These are phyloP conservation scores for Pythium diclinum DNA, from an alignment of 352 stramenopile genomes.

Conservation along the genomic window DNA sequence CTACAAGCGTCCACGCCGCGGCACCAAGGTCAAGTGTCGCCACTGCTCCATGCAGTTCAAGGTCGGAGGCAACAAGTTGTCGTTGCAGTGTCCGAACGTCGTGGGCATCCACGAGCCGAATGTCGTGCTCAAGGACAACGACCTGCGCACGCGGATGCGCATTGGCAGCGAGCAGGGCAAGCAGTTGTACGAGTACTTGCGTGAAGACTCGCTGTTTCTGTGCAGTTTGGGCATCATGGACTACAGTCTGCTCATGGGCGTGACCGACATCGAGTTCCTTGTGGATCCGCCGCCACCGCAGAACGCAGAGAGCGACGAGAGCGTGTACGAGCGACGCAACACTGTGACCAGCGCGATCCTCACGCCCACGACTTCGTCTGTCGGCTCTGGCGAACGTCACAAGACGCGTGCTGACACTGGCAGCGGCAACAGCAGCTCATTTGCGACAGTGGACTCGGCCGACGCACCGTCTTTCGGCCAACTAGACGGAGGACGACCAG, in stretches of 20 bases:
- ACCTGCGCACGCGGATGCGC: conserved; percentile 75
- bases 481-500: not conserved
- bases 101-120: conserved; percentile 80
- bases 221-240: conserved; percentile 86
- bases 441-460: conserved; percentile 2
- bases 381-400: not conserved
- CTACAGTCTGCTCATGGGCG: conserved; percentile 86
- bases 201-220: conserved; percentile 75
- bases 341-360: conserved; percentile 31
- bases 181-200: conserved; percentile 61
- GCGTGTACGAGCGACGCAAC: conserved; percentile 20
- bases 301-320: not conserved
- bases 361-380: conserved; percentile 7
- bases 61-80: conserved; percentile 61
- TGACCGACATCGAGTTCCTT: conserved; percentile 81
- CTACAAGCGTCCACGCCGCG: conserved; percentile 68
- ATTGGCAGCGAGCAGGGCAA: conserved; percentile 58
- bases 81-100: conserved; percentile 75
- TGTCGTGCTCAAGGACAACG: conserved; percentile 86
- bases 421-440: conserved; percentile 6
- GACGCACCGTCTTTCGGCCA: conserved; percentile 5
- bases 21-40: conserved; percentile 79
- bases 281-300: conserved; percentile 44
- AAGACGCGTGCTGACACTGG: conserved; percentile 18
- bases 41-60: conserved; percentile 88